Conservation (phyloP, 768 basidiomycete species). For the Phaffia tasmanica region DNA sequence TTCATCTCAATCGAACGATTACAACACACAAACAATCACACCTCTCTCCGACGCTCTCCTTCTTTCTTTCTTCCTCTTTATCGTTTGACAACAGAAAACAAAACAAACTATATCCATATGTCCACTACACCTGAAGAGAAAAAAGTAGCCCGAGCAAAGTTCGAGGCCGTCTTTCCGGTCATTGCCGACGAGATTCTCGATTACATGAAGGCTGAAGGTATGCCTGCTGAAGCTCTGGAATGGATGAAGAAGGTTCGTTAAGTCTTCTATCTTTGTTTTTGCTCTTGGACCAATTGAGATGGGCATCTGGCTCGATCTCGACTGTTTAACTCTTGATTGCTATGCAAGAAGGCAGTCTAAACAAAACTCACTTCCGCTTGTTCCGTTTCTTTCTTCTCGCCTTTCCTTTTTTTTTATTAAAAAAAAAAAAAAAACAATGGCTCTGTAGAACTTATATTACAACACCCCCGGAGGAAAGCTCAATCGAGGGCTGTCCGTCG, state of each 20-base stretch:
- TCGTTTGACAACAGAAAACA: too few species aligned
- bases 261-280: not conserved
- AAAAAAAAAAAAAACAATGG: too few species aligned
- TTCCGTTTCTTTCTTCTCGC: not conserved
- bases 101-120: too few species aligned
- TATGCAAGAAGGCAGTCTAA: not conserved
- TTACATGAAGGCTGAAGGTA: conserved; percentile 55
- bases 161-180: conserved; percentile 58
- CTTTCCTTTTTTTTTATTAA: too few species aligned
- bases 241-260: conserved; percentile 69
- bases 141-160: conserved; percentile 36
- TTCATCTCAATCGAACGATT: too few species aligned
- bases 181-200: conserved; percentile 68
- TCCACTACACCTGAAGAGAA: conserved; percentile 8
- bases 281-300: not conserved
- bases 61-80: too few species aligned
- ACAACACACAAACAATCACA: too few species aligned
- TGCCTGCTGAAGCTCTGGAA: conserved; percentile 71
- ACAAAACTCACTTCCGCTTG: not conserved
- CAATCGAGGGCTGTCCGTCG: conserved; percentile 90
- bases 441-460: conserved; percentile 64
- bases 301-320: not conserved
- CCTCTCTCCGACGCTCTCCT: too few species aligned
- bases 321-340: not conserved
- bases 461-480: conserved; percentile 96